Base-by-base conservation (phyloP, 192 early-diverging fungal species). In the Rhizophagus sp. region DNA sequence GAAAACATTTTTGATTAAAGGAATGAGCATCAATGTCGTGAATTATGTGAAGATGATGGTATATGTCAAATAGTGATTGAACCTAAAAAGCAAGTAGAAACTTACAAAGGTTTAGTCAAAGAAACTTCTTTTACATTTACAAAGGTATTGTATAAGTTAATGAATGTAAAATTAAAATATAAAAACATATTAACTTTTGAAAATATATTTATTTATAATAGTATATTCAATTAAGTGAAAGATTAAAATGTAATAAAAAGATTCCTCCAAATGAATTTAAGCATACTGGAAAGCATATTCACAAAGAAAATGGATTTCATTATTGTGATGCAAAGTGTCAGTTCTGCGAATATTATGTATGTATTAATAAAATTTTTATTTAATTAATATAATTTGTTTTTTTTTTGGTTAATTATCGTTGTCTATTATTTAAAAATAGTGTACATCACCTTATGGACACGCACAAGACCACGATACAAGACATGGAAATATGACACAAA, bases 191-290 rank as follows among this genome's bases (percentile, higher is more conserved):
- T 49, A 12, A 15, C 9, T 22, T 2, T 39, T 27, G 34, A 36
- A 36, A 36, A 80, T 24, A 41, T 44, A 0, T 1, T 47, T 12
- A 47, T 47, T 47, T 12, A 12, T 30, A 61, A 49, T 62, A 80
- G 79, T 76, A 76, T 50, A 52, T 47, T 27, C 80, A 81, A 81
- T n/a, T 34, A 49, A 50, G 39, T 47, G 52, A 76, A 75, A 74
- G 15, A 13, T 9, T 81, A 33, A 30, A 6, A 30, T 81, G 80
- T 57, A 22, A 17, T 33, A 57, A 49, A 24, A 81, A 67, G 49
- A 81, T 81, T 33, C 80, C 80, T n/a, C 73, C 80, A 9, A 57
- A 76, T 36, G 30, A 62, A 19, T 68, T 76, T 17, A 13, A 52
- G 11, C 80, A 81, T 44, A 49, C 36, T 3, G 80, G 80, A 66